Evolutionary conservation across 2,329 filamentous ascomycete species (phyloP), one percentile per base, ranked within the genome.

Genomic region (Penicillium sp.): DNA sequence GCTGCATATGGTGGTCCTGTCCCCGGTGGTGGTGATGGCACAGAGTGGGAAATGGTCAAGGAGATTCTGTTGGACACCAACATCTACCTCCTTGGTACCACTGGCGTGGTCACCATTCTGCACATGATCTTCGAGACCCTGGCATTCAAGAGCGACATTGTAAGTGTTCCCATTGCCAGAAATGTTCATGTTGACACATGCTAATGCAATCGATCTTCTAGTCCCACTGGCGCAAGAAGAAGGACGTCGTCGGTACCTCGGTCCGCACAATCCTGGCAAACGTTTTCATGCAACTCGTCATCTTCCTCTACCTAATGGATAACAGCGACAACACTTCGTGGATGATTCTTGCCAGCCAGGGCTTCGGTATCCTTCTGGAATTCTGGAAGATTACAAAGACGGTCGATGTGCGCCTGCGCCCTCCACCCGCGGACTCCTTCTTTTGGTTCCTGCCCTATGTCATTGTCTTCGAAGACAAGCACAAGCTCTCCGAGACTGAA

Each of bases 141-240:
- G 29, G 93, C 93, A 1, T 98, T 98, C 76, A 95, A 95, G 65
- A 95, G 87, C 67, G 93, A 98, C 68, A 95, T 98, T 68, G 84
- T 75, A 67, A 69, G 73, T 63, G 9, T 23, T 42, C 32, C 10
- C 8, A 27, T 35, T 42, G n/a, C 15, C 15, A n/a, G 3, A 3
- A 9, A 10, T 6, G 8, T 4, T 15, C 5, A 6, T 9, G 9
- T 7, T 47, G 20, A 9, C 5, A 27, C 15, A 25, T 25, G 25
- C 62, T 65, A 49, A 62, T 42, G 10, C 12, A 23, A 8, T 28
- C 15, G 42, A 13, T 37, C 18, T 28, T 27, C 10, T 42, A 75
- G 73, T 78, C 90, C 42, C 93, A 98, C 73, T 98, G 93, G 83
- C 89, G 91, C 67, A 96, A 97, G 78, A 98, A 98, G 86, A 98